Conservation (phyloP, 768 basidiomycete species). For the Pulveroboletus sp. region DNA sequence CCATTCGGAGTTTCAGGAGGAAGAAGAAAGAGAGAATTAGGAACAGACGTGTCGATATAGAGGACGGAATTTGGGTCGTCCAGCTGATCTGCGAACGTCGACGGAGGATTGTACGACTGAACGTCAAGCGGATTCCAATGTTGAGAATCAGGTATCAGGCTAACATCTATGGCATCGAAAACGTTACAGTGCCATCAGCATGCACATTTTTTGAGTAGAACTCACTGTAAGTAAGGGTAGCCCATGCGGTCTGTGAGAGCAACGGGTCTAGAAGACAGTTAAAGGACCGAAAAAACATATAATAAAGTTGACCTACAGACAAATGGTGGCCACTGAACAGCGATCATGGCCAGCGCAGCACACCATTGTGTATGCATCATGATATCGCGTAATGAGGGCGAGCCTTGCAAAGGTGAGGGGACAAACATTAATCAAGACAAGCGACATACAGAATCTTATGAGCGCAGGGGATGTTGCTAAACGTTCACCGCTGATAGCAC, state of each 20-base stretch:
- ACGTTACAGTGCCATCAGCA: constrained; percentile 7
- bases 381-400: constrained; percentile 88
- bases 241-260: constrained; percentile 84
- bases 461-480: constrained; percentile 81
- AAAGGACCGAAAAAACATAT: constrained; percentile 8
- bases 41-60: constrained; percentile 61
- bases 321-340: constrained; percentile 92
- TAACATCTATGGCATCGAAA: constrained; percentile 53
- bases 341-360: constrained; percentile 83
- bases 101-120: constrained; percentile 56
- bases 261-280: constrained; percentile 66
- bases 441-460: constrained; percentile 76
- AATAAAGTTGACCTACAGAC: constrained; percentile 55
- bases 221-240: constrained; percentile 72
- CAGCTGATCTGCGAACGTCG: constrained; percentile 71
- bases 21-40: constrained; percentile 73
- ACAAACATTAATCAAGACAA: constrained; percentile 6
- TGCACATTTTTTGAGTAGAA: constrained; percentile 8
- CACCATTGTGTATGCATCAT: constrained; percentile 94
- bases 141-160: constrained; percentile 48
- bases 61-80: constrained; percentile 66
- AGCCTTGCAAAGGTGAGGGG: constrained; percentile 46
- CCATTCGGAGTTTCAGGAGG: constrained; percentile 57
- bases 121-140: constrained; percentile 69
- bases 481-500: constrained; percentile 89